These are phyloP conservation scores for Cytospora mali DNA, from an alignment of 2,329 filamentous ascomycete genomes.

Conservation along the genomic window DNA sequence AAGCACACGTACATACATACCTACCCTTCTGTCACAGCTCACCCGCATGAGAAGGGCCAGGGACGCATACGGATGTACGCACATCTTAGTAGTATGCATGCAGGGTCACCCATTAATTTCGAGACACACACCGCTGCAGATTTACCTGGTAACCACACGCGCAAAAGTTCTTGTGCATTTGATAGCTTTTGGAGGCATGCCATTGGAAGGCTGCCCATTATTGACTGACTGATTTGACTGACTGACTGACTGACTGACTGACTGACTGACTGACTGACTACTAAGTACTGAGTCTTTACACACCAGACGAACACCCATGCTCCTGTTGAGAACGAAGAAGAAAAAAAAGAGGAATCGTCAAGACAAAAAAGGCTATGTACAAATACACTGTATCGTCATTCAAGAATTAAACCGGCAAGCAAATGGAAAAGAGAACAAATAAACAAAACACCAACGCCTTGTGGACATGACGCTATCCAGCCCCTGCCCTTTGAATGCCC, in stretches of 20 bases:
- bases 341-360: neutral
- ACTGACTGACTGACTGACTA: neutral
- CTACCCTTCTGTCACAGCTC: neutral
- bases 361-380: slow-evolving; percentile 11
- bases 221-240: neutral
- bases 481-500: slow-evolving; percentile 24
- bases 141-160: neutral
- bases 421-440: neutral
- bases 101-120: neutral
- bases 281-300: neutral
- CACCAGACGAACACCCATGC: slow-evolving; percentile 20
- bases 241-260: neutral
- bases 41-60: neutral
- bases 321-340: neutral
- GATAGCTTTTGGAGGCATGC: neutral
- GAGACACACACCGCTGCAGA: neutral
- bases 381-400: slow-evolving; percentile 21
- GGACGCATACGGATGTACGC: neutral
- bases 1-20: neutral
- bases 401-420: slow-evolving; percentile 34
- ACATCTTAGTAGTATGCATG: neutral
- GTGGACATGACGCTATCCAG: slow-evolving; percentile 25
- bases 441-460: slow-evolving; percentile 21
- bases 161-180: neutral
- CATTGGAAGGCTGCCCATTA: neutral